Evolutionary conservation across 1,139 yeast genomes (phyloP).

Genomic region (Meyerozyma carpophila): DNA sequence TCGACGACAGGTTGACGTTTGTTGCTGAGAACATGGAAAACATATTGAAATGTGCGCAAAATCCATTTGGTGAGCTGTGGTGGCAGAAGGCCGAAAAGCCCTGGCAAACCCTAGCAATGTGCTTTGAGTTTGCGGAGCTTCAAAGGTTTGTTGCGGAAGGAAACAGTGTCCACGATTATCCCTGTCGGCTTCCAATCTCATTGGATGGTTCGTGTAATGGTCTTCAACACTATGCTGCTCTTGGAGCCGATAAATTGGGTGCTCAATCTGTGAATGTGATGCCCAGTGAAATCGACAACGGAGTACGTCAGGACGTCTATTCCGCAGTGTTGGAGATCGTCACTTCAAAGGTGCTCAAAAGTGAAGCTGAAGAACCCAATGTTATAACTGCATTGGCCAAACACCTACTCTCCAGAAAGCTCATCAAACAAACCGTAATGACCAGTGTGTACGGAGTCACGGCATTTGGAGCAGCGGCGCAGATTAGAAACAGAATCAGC

Average conservation of each 20-base stretch:
- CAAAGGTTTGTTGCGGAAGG: conserved; percentile 13
- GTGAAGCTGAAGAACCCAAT: conserved; percentile 3
- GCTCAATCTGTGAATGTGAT: conserved; percentile 35
- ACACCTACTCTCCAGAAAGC: conserved; percentile 24
- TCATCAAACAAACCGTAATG: conserved; percentile 43
- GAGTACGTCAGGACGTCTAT: conserved; percentile 30
- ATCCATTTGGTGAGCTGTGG: conserved; percentile 28
- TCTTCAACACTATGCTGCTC: conserved; percentile 43
- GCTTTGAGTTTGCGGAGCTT: conserved; percentile 27
- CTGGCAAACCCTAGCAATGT: conserved; percentile 34
- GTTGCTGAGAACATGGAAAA: conserved; percentile 17
- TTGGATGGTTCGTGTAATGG: conserved; percentile 48
- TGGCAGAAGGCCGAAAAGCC: conserved; percentile 39
- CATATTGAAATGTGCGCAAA: conserved; percentile 23
- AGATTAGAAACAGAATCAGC: conserved; percentile 23
- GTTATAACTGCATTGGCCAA: conserved; percentile 13
- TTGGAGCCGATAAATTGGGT: conserved; percentile 32
- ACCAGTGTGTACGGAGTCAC: conserved; percentile 47
- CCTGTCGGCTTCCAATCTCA: conserved; percentile 35
- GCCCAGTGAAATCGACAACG: conserved; percentile 10
- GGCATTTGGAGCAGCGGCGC: conserved; percentile 29
- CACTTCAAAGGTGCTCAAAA: conserved; percentile 12
- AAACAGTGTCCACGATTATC: conserved; percentile 17
- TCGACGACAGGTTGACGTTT: conserved; percentile 22
- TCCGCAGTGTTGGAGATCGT: conserved; percentile 27